Conservation (phyloP, 2,329 filamentous ascomycete genomes). For the Polychaeton citri region DNA sequence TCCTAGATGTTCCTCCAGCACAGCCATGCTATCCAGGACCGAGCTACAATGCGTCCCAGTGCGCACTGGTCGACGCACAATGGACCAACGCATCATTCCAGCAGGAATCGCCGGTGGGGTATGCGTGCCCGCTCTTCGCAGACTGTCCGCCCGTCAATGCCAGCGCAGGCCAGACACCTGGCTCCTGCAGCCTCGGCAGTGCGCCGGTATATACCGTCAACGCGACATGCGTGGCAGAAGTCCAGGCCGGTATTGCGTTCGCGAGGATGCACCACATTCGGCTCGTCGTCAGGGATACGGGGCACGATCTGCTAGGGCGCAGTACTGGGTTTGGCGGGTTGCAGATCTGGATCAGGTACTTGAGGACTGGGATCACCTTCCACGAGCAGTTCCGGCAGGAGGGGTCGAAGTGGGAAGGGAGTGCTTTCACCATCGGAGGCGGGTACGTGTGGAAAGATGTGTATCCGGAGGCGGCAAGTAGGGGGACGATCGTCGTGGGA, state of each 20-base stretch:
- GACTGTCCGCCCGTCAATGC: conserved; percentile 21
- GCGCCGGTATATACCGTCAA: conserved; percentile 23
- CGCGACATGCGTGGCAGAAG: conserved; percentile 17
- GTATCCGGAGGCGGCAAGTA: conserved; percentile 10
- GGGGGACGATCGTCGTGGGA: conserved; percentile 13
- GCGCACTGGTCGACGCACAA: conserved; percentile 12
- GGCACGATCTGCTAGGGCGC: conserved; percentile 9
- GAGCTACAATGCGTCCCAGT: conserved; percentile 15
- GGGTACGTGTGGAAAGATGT: too few relatives aligned
- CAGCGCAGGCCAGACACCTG: conserved; percentile 11
- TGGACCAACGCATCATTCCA: conserved; percentile 21
- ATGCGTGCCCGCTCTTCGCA: conserved; percentile 18
- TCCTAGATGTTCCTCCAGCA: conserved; percentile 15
- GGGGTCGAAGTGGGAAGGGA: conserved; percentile 1
- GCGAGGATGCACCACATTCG: conserved; percentile 5
- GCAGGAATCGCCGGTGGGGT: conserved; percentile 18
- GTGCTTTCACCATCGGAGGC: conserved; percentile 1
- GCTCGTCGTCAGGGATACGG: conserved; percentile 8
- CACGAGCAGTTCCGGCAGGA: conserved; percentile 1
- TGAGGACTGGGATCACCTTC: background rate
- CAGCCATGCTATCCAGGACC: conserved; percentile 21
- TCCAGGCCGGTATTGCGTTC: conserved; percentile 18
- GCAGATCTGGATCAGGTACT: background rate
- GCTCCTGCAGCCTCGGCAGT: conserved; percentile 18
- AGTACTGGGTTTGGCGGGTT: background rate